Base-by-base conservation (phyloP, 306 rosid genomes). In the Lagenaria siceraria region DNA sequence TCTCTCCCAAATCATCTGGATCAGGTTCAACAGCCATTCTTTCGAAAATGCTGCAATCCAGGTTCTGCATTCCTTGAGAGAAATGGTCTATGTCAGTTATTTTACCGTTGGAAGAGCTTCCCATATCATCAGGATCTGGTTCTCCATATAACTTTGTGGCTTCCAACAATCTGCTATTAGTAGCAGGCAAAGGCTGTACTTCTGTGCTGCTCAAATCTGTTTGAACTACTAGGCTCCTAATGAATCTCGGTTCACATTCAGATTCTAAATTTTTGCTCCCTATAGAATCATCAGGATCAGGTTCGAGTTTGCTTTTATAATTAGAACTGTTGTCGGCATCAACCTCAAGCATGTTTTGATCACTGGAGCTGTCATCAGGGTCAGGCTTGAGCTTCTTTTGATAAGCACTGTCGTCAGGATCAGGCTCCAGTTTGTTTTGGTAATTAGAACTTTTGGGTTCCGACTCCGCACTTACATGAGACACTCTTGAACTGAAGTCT, bases 241-340 rank as follows among this genome's bases (percentile, higher is more conserved):
- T 74, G 77, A 79, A 43, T 69, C 63, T 77, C 29, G 78, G 66
- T 81, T 36, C 78, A 74, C 66, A 33, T 48, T 76, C 80, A 79
- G 80, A 75, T 74, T 14, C 66, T 59, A 79, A 64, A 77, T 59
- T 52, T 73, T 71, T 62, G 70, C 81, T 84, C 10, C 81, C 82
- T 31, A 27, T 79, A 35, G 87, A 84, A 83, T 85, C 90, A 71
- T 90, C 93, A 64, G 90, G 87, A 80, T 85, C 87, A 68, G 92
- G 88, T 83, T 93, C 93, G 0, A 81, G 79, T 77, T 77, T 78
- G 79, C 75, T 81, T 56, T 77, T 78, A 78, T 82, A 9, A 33
- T 72, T 56, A 15, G 78, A 72, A 33, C 18, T 76, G 74, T 89
- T 85, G 74, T 87, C 82, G 6, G 88, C 86, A 77, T 89, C 88